phyloP scores from a whole-genome alignment of 495 filamentous ascomycete species.

The Tuber borchii region DNA sequence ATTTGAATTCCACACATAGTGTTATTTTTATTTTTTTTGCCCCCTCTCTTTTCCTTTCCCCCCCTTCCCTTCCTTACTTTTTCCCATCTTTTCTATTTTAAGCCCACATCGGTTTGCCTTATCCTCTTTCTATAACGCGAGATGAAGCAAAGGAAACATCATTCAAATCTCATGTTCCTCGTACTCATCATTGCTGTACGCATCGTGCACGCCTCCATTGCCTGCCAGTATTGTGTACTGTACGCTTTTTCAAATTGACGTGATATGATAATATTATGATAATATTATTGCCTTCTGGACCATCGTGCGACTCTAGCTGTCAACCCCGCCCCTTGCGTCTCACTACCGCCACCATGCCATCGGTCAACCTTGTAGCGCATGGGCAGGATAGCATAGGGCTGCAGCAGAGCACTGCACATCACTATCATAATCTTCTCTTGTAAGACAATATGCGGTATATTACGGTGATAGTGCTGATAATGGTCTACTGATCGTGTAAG shows the following conservation, averaged over 20 bases:
- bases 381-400: not conserved
- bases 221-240: not conserved
- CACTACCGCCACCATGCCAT: not conserved
- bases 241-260: not conserved
- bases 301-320: not conserved
- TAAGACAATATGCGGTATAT: not conserved
- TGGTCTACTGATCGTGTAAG: not conserved
- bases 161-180: not conserved
- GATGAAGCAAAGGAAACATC: not conserved
- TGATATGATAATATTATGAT: not conserved
- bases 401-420: not conserved
- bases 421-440: not conserved
- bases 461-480: not conserved
- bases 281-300: not conserved
- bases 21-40: not conserved
- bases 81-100: not conserved
- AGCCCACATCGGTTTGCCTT: not conserved
- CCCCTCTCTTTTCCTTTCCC: not conserved
- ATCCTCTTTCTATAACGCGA: not conserved
- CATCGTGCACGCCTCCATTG: not conserved
- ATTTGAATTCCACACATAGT: not conserved
- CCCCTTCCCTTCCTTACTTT: not conserved
- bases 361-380: not conserved
- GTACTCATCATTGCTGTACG: not conserved
- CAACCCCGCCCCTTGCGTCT: not conserved